Base-by-base conservation (phyloP, 2,329 filamentous ascomycete genomes). In the Clonostachys rhizophaga region DNA sequence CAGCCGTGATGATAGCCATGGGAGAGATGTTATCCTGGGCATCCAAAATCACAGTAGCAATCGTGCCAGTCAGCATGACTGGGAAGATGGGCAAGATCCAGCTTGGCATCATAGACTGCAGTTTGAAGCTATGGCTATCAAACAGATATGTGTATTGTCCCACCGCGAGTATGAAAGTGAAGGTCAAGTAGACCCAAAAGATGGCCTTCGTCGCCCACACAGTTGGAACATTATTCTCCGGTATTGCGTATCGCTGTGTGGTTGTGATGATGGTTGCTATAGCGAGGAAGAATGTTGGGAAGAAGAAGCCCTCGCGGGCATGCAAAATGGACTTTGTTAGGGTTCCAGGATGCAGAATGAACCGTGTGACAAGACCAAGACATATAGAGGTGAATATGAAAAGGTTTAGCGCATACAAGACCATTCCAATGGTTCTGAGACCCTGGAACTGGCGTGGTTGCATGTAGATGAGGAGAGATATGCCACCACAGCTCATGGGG, bases 41-140 rank as follows among this genome's bases (percentile, higher is more conserved):
- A 4, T 83, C 75, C 18, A 87, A 63, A 44, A 89, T 84, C 49
- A 85, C 77, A 2, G 80, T 78, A 2, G 86, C 84, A 42, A 89
- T 79, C 3, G 85, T 89, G 3, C 86, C 86, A 1, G 77, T 78
- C 9, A 89, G 71, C 86, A 89, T 89, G 60, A 87, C 72, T 14
- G 85, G 85, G 61, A 89, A 89, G 56, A 88, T 84, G 40, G 86
- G 86, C 7, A 90, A 67, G 48, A 89, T 79, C 85, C 85, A 89
- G 0, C 83, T 82, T 0, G 86, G 86, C 74, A 86, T 87, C 79
- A 88, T 87, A 36, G 78, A 81, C 47, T 82, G 77, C n/a, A 88
- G 66, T 6, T 70, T 73, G 49, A 83, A 83, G 50, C 67, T 75
- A 57, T 79, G 76, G 9, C 68, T 64, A 6, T 77, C 70, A 61